A percentile compares a stretch with the other conserved stretches of the same genome.
Evolutionary conservation across 2,329 filamentous ascomycete species (phyloP).

Genomic region (Trichoderma aggressivum): DNA sequence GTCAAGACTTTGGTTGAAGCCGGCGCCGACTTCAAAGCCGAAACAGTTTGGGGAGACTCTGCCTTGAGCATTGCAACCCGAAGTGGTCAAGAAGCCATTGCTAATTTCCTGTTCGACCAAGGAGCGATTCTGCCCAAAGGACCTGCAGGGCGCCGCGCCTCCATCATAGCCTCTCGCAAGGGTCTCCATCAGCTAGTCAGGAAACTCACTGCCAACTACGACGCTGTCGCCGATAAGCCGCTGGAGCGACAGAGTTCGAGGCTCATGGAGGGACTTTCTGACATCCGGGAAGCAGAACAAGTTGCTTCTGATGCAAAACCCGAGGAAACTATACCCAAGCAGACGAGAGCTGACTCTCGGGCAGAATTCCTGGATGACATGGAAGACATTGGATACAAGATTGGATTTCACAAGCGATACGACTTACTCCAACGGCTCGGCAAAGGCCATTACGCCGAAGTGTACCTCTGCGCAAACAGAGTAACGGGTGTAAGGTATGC

Average conservation of each 20-base stretch:
- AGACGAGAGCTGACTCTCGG: neutral
- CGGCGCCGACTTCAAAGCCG: neutral
- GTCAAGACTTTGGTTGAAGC: neutral
- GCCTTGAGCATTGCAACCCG: constrained; percentile 18
- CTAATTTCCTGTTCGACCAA: constrained; percentile 1
- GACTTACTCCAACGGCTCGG: constrained; percentile 72
- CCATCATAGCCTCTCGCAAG: constrained; percentile 3
- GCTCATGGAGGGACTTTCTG: neutral
- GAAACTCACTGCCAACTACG: constrained; percentile 6
- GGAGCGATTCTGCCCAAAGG: constrained; percentile 5
- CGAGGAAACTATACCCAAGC: neutral
- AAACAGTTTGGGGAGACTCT: constrained; percentile 16
- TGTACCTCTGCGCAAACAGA: constrained; percentile 78
- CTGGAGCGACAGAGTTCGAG: neutral
- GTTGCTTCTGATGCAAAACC: neutral
- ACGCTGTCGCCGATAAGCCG: neutral
- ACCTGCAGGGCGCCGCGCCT: neutral
- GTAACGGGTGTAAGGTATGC: constrained; percentile 72
- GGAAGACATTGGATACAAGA: neutral
- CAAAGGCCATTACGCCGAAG: constrained; percentile 77
- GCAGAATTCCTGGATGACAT: neutral
- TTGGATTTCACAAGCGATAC: constrained; percentile 44
- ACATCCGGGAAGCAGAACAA: neutral
- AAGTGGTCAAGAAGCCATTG: constrained; percentile 16
- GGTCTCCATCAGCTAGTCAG: constrained; percentile 4